Base-by-base conservation (phyloP, 495 filamentous ascomycete genomes). In the Penicillium bialowiezense region DNA sequence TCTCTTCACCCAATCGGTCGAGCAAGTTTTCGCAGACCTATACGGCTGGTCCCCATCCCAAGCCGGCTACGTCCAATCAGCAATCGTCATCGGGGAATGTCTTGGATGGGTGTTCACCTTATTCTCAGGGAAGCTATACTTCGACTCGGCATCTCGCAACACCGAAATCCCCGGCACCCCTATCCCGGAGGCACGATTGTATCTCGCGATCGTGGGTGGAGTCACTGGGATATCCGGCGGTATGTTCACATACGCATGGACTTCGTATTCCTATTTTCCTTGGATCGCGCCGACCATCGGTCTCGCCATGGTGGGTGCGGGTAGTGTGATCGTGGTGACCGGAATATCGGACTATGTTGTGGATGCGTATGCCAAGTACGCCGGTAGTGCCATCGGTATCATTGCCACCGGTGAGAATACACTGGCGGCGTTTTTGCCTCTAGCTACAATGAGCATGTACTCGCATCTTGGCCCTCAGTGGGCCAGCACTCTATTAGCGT, bases 1-100 rank as follows among this genome's bases (percentile, higher is more conserved):
- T 51, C 58, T 82, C 13, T 72, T 70, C 55, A 75, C 71, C 2
- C 72, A 75, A 41, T 70, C 64, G 7, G 66, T 74, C 12, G 67
- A 69, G 45, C 70, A 73, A 41, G 71, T 75, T 4, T 74, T 62
- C 31, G 29, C 44, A 3, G 63, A 48, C 0, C 50, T 70, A 3
- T 72, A 71, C 41, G 63, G 50, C 45, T 72, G 67, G 64, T 41
- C 41, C 7, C 54, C 60, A 6, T 31, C 57, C 3, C 58, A 72
- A 28, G 55, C 67, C 2, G 70, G 70, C 15, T 70, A 69, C 37
- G 58, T 73, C 23, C 68, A 71, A 44, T 48, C 41, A n/a, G 67
- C 69, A 0, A 62, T 72, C n/a, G 69, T 72, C 2, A 54, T 72
- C 26, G 69, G 69, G 0, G 59, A 72, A 44, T 32, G 52, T 15